Evolutionary conservation across 164 flowering plant genomes (phyloP), one percentile per base, ranked within the genome.

Genomic region (Annona cherimola): DNA sequence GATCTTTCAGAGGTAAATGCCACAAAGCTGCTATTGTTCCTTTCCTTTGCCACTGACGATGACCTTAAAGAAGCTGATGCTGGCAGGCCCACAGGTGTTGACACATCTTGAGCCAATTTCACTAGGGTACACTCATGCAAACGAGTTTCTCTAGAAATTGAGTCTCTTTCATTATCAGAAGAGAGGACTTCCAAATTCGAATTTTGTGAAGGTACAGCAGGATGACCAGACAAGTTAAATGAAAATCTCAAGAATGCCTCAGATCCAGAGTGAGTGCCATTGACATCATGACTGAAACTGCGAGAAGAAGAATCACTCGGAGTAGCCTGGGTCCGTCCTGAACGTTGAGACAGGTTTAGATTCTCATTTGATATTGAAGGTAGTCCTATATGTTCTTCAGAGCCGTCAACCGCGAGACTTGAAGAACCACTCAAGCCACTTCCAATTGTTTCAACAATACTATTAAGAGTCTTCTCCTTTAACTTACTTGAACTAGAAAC

Each of bases 261-360:
- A 69, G 83, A 71, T 72, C 73, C 80, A 76, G 80, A 74, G 16
- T 71, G 46, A 42, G 67, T 59, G n/a, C 65, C 75, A 20, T 73
- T 74, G 67, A 35, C 65, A 50, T 74, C 57, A 68, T 61, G 82
- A 64, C 54, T 69, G 26, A 66, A n/a, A 67, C 76, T 70, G 7
- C 74, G 67, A 44, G 26, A 59, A 69, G 76, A 42, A 70, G 72
- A 69, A 60, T 73, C 74, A 12, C 61, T 39, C 19, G 70, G 61
- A 57, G 76, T 78, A 54, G 65, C 54, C 70, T 14, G 75, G 65
- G 72, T 42, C 62, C 71, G 79, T 59, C 60, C 63, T 26, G 76
- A 73, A 7, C 79, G 77, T 44, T 83, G 72, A 76, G 82, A 67
- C 63, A 77, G 80, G 2, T 77, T 79, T 85, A 82, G 81, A 69